Evolutionary conservation across 2,329 filamentous ascomycete genomes (phyloP), one percentile per base, ranked within the genome.

Genomic region (Sarocladium kiliense): DNA sequence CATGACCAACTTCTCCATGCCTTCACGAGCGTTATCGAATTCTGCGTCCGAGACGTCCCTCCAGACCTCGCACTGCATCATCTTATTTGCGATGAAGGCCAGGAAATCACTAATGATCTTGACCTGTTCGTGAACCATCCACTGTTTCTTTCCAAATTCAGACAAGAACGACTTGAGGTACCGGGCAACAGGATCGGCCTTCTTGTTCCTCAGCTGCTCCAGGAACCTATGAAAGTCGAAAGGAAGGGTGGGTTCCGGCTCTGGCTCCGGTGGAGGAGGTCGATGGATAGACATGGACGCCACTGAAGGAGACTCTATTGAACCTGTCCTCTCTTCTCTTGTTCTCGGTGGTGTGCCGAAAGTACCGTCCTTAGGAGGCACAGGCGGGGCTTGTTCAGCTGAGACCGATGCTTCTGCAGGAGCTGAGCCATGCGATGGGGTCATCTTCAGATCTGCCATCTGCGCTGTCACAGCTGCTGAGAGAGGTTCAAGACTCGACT

Each of bases 1-100:
- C 95, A 99, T 99, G 61, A 99, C 95, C 3, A 99, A 80, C 70
- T 99, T 99, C 75, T 99, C 94, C 94, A 99, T 99, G 32, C 94
- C 94, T 73, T 99, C 94, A 62, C 92, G 86, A 14, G 94, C 94
- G 70, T 99, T 99, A 71, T 99, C 94, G 64, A 99, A 99, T 66
- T 99, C 94, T 36, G 90, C 90, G 68, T 99, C 94, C 0, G 92
- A 96, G 0, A 97, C 90, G 32, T 94, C 90, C 56, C 89, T 85
- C 94, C 94, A 99, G 2, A 99, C 91, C 59, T 99, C 94, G 66
- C 94, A 99, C 60, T 91, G 82, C 14, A 88, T 91, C 95, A 99
- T 99, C 75, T 97, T 97, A 73, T 96, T 96, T 54, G 89, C 89
- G 60, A 99, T 99, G 65, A 99, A 99, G 44, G 91, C 86, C 49